Conservation (phyloP, 2,329 filamentous ascomycete genomes). For the Colletotrichum truncatum region DNA sequence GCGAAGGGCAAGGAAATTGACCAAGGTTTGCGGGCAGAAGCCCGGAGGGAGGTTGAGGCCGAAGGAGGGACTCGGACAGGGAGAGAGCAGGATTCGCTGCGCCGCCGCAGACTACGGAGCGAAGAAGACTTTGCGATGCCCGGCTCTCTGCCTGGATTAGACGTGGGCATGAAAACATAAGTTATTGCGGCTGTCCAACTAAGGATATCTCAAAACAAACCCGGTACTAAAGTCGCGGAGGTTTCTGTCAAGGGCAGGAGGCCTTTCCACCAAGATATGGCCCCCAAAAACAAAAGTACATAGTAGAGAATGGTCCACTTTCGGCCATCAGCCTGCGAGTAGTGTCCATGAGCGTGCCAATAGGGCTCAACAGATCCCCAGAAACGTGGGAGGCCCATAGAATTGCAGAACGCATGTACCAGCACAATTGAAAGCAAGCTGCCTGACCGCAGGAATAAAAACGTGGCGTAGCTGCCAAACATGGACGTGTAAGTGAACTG, state of each 20-base stretch:
- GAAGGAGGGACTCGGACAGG: conserved; percentile 50
- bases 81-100: conserved; percentile 47
- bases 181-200: background rate
- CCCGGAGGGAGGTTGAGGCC: conserved; percentile 55
- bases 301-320: conserved; percentile 86
- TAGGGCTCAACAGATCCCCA: conserved; percentile 78
- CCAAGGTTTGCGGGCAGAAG: conserved; percentile 61
- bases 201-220: background rate
- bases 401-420: conserved; percentile 92
- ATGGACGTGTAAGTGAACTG: conserved; percentile 92
- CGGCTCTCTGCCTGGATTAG: conserved; percentile 53
- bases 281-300: conserved; percentile 75
- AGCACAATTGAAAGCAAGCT: conserved; percentile 79
- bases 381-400: conserved; percentile 85
- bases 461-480: conserved; percentile 93
- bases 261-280: conserved; percentile 74
- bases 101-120: conserved; percentile 47
- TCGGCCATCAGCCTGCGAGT: conserved; percentile 2
- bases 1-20: conserved; percentile 63
- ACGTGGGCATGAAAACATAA: conserved; percentile 38
- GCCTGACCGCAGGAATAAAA: conserved; percentile 86
- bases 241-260: conserved; percentile 80
- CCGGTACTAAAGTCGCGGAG: conserved; percentile 53
- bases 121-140: conserved; percentile 56
- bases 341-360: conserved; percentile 40